Base-by-base conservation (phyloP, 2,329 filamentous ascomycete genomes). In the Xylaria sp. region DNA sequence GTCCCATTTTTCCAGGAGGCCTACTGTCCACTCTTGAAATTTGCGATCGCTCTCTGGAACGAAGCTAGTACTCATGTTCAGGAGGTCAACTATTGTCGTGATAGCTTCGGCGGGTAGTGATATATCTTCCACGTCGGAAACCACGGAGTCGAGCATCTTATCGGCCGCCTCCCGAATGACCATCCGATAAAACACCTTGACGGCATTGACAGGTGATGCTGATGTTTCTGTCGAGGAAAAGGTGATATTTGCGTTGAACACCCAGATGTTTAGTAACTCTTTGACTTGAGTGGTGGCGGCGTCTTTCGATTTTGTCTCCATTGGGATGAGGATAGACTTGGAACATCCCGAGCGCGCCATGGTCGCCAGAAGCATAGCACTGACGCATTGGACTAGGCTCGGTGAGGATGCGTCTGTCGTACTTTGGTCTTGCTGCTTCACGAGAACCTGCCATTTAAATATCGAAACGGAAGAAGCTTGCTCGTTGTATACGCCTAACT, bases 1-100 rank as follows among this genome's bases (percentile, higher is more conserved):
- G 47, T 76, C 72, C 73, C 81, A 86, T 60, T 80, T 76, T 63
- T 81, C 78, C 60, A 91, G 68, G 16, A 91, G 70, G 1, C 85
- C 86, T 4, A 91, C 84, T 30, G 80, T 79, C 87, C 87, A 91
- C n/a, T 80, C 82, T 68, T 83, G 78, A 65, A 89, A 88, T 34
- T 67, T 74, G 58, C 83, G 78, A 60, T 87, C 83, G 7, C 75
- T 75, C 0, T 65, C 69, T 1, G 88, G 87, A 7, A 91, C 69
- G 13, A 84, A 68, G 2, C 62, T 48, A 42, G 78, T 82, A 64
- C 81, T 85, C 6, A 68, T 68, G 9, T 75, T 69, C 30, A 91
- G 73, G 8, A 71, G 73, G 4, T 67, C 62, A 1, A 71, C 65
- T 5, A 87, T 71, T 35, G 75, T 74, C 4, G 70, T 59, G 34